Base-by-base conservation (phyloP, 371 early-diverging fungal species). In the Actinomucor elegans region DNA sequence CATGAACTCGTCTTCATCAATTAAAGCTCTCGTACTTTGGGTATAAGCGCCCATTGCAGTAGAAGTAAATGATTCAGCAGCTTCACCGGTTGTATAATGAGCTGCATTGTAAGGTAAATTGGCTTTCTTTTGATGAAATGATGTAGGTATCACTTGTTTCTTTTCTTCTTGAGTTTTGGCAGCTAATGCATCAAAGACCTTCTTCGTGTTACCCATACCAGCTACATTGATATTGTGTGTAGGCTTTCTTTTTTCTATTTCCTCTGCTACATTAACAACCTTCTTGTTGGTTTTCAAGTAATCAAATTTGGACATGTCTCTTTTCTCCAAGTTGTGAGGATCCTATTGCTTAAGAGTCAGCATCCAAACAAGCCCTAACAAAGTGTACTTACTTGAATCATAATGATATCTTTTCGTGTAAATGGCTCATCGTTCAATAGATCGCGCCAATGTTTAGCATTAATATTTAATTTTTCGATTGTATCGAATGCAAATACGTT, bases 401-500 rank as follows among this genome's bases (percentile, higher is more conserved):
- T 88, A 38, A 98, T 92, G 36, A 98, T 79, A 63, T 98, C 97
- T 42, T 84, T 83, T 27, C 86, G 75, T 1, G 84, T 89, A 61
- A 98, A 98, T 1, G 89, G 84, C 32, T 90, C 90, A 35, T 94
- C 94, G 0, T 88, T 90, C 52, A 98, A 60, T 27, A 96, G 73
- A 77, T 98, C 98, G 36, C 66, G 75, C 93, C 90, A 93, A 54
- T 88, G 71, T 48, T 90, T 92, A 3, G 87, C 77, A 57, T 92
- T 89, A 57, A 91, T 81, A 62, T 94, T 94, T 24, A 97, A 77
- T 59, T 87, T 75, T 44, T 94, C 92, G 43, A 98, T 78, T 0
- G 94, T 89, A 32, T 93, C 93, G 57, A 78, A 93, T 2, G 92
- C 81, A 73, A 86, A 97, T 1, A 97, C 97, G 42, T 96, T 88